Conservation (phyloP, 495 filamentous ascomycete genomes). For the Achaetomiella virescens region DNA sequence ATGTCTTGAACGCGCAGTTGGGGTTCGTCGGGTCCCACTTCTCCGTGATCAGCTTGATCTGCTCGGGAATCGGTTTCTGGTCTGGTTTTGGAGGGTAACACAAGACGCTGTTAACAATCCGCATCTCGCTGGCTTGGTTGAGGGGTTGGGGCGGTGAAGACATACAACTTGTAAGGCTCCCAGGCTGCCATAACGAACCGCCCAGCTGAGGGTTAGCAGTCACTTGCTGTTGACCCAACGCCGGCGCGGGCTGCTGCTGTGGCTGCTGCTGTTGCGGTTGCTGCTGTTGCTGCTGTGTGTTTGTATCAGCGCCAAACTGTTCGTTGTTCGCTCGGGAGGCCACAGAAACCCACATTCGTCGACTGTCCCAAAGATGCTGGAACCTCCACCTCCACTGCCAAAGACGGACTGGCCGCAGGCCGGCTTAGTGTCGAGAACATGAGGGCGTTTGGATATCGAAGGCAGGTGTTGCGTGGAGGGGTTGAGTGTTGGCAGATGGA, state of each 20-base stretch:
- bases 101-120: slow-evolving; percentile 13
- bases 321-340: neutral
- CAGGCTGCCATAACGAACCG: slow-evolving; percentile 44
- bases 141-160: neutral
- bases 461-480: neutral
- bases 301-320: slow-evolving; percentile 6
- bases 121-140: neutral
- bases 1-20: slow-evolving; percentile 75
- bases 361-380: slow-evolving; percentile 26
- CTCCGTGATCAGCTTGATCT: slow-evolving; percentile 67
- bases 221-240: slow-evolving; percentile 31
- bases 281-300: slow-evolving; percentile 23
- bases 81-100: slow-evolving; percentile 30
- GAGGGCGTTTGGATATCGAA: neutral
- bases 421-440: slow-evolving; percentile 17
- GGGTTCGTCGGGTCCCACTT: slow-evolving; percentile 77
- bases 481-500: neutral
- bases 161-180: slow-evolving; percentile 39
- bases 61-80: slow-evolving; percentile 78
- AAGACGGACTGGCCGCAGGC: slow-evolving; percentile 24
- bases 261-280: slow-evolving; percentile 26
- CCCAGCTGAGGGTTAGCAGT: slow-evolving; percentile 30
- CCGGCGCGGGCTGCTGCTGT: slow-evolving; percentile 25
- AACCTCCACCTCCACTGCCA: slow-evolving; percentile 15
- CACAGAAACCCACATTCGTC: slow-evolving; percentile 15